Evolutionary conservation across 108 stramenopile species (phyloP).

Genomic region (Cyclostephanos tholiformis): DNA sequence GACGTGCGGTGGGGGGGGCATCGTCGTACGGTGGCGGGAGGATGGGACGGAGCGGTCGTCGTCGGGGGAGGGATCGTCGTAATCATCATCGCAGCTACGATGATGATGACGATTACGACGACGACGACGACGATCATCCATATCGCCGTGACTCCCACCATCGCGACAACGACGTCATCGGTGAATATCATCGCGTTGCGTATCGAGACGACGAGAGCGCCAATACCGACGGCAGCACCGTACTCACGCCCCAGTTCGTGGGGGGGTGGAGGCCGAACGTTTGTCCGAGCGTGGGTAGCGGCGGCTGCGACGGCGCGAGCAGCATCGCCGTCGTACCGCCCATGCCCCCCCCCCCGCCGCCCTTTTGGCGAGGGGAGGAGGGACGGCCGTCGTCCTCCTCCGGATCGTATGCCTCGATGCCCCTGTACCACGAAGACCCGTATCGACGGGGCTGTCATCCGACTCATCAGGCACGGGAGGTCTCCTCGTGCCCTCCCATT

Average conservation of each 20-base stretch:
- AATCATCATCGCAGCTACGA: too few species aligned
- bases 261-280: slow-evolving; percentile 35
- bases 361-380: not conserved
- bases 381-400: not conserved
- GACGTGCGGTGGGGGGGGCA: not conserved
- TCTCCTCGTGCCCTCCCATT: not conserved
- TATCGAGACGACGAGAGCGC: slow-evolving; percentile 2
- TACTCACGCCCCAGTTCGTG: slow-evolving; percentile 19
- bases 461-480: not conserved
- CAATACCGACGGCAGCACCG: slow-evolving; percentile 6
- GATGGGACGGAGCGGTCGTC: not conserved
- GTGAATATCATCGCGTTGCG: not conserved
- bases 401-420: not conserved
- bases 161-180: not conserved
- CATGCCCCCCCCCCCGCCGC: not conserved
- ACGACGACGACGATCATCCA: not conserved
- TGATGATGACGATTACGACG: too few species aligned
- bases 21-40: not conserved
- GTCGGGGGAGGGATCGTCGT: not conserved
- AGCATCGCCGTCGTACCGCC: not conserved
- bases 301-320: not conserved
- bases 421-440: not conserved
- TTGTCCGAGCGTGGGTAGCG: not conserved
- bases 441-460: not conserved
- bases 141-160: not conserved